Conservation (phyloP, 768 basidiomycete species). For the Boletus vermiculosoides region DNA sequence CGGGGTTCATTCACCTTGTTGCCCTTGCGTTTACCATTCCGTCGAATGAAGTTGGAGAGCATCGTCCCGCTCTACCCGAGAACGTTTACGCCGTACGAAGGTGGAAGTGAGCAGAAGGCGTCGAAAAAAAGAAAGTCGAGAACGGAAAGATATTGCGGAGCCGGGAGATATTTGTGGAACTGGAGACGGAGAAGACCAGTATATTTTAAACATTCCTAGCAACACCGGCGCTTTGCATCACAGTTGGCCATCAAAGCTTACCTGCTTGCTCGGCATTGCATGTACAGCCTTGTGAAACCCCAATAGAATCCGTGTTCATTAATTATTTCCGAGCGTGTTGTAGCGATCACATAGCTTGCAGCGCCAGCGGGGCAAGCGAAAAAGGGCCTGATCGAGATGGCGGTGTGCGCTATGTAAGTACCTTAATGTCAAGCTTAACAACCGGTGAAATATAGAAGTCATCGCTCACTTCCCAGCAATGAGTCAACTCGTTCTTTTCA, state of each 20-base stretch:
- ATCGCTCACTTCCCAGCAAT: not conserved
- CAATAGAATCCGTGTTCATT: not conserved
- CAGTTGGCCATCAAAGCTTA: constrained; percentile 11
- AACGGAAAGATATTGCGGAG: not conserved
- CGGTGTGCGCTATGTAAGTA: not conserved
- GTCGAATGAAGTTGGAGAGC: constrained; percentile 31
- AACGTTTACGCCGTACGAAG: not conserved
- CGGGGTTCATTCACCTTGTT: constrained; percentile 12
- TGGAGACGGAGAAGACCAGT: not conserved
- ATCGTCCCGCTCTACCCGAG: constrained; percentile 8
- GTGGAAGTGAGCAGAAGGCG: not conserved
- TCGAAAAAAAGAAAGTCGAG: not conserved
- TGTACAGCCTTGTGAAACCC: constrained; percentile 12
- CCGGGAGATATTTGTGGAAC: not conserved
- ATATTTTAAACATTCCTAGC: constrained; percentile 21
- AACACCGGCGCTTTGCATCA: constrained; percentile 26
- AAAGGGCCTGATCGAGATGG: not conserved
- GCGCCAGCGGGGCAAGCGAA: not conserved
- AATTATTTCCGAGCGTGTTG: not conserved
- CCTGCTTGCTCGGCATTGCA: not conserved
- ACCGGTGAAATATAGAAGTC: not conserved
- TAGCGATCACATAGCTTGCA: constrained; percentile 6
- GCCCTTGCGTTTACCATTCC: constrained; percentile 29
- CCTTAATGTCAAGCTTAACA: not conserved
- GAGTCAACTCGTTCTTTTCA: not conserved